These are phyloP conservation scores for Rhododendron williamsianum DNA, from an alignment of 148 eudicot genomes.

Conservation along the genomic window DNA sequence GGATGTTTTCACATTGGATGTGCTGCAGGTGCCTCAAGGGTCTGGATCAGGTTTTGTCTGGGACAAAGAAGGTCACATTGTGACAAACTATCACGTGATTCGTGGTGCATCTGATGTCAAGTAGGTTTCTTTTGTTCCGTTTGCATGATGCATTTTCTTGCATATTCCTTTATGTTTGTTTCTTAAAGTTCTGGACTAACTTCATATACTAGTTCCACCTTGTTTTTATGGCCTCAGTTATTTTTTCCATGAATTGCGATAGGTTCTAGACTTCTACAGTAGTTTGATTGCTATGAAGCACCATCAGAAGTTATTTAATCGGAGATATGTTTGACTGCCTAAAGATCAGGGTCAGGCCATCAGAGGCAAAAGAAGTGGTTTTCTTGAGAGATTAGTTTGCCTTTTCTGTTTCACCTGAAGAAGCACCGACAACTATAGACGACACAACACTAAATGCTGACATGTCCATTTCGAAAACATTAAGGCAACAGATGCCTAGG, in stretches of 20 bases:
- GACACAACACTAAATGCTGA: neutral
- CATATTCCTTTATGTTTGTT: slow-evolving; percentile 3
- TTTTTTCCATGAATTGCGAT: neutral
- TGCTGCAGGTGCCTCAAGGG: slow-evolving; percentile 94
- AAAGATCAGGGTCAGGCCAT: neutral
- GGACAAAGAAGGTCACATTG: slow-evolving; percentile 79
- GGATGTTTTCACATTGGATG: slow-evolving; percentile 91
- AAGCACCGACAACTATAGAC: neutral
- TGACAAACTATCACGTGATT: slow-evolving; percentile 94
- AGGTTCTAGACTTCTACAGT: neutral
- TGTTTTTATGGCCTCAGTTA: slow-evolving; percentile 50
- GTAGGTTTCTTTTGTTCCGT: slow-evolving; percentile 32
- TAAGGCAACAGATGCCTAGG: neutral
- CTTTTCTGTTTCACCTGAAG: neutral
- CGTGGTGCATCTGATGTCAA: slow-evolving; percentile 98
- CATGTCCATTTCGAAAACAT: neutral
- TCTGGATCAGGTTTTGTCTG: slow-evolving; percentile 97
- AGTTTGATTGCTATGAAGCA: neutral
- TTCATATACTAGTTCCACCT: slow-evolving; percentile 38
- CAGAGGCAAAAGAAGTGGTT: neutral
- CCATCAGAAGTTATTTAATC: neutral
- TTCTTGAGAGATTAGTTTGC: neutral
- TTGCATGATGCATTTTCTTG: neutral
- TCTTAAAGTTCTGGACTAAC: slow-evolving; percentile 40
- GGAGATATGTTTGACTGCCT: neutral